Evolutionary conservation across 1,139 yeast species (phyloP).

Genomic region (Pneumocystis murina): DNA sequence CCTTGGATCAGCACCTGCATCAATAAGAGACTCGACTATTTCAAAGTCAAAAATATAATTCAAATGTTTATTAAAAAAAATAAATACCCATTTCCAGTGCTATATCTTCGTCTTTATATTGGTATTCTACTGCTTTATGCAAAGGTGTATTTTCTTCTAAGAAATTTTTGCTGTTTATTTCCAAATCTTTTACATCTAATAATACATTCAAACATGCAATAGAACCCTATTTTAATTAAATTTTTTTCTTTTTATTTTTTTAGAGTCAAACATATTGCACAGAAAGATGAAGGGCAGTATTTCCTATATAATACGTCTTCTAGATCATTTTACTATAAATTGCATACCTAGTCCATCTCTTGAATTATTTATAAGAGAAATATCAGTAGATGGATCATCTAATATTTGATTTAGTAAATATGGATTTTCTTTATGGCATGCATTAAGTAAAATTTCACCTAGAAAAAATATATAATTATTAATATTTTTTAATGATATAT

Average conservation of each 20-base stretch:
- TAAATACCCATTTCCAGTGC: slow-evolving; percentile 45
- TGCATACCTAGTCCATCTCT: neutral
- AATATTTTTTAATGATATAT: neutral
- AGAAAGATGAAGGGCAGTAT: slow-evolving; percentile 69
- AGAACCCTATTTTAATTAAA: slow-evolving; percentile 46
- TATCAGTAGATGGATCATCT: slow-evolving; percentile 38
- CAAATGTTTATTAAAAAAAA: neutral
- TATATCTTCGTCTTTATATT: slow-evolving; percentile 68
- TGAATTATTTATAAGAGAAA: slow-evolving; percentile 40
- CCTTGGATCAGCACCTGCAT: slow-evolving; percentile 82
- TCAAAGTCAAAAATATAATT: neutral
- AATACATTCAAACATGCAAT: slow-evolving; percentile 63
- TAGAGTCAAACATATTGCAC: slow-evolving; percentile 17
- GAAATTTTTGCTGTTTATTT: slow-evolving; percentile 64
- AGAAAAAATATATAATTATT: neutral
- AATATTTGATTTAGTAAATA: slow-evolving; percentile 53
- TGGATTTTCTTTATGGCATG: slow-evolving; percentile 75
- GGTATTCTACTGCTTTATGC: slow-evolving; percentile 67
- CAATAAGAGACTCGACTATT: slow-evolving; percentile 54
- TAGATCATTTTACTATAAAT: neutral
- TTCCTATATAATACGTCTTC: slow-evolving; percentile 66
- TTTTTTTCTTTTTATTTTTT: neutral
- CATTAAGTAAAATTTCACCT: slow-evolving; percentile 40
- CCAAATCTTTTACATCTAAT: slow-evolving; percentile 80
- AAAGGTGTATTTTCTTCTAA: slow-evolving; percentile 75